A percentile compares a stretch with the other conserved stretches of the same genome.
Evolutionary conservation across 2,329 filamentous ascomycete species (phyloP).

Genomic region (Aspergillus sp.): DNA sequence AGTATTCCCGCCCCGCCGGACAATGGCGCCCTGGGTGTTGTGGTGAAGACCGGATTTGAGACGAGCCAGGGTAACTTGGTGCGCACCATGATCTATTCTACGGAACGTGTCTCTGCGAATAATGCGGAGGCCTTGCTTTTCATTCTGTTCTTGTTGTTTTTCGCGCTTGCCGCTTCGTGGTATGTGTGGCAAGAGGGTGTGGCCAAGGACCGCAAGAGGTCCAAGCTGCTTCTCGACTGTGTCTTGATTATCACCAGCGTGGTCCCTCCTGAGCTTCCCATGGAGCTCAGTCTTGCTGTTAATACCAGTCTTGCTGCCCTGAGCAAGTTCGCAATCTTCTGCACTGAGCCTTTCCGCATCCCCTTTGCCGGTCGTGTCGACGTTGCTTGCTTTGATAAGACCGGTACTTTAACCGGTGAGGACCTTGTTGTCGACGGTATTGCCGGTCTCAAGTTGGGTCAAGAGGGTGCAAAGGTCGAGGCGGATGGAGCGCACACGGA

Average conservation of each 20-base stretch:
- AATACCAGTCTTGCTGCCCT: slow-evolving; percentile 94
- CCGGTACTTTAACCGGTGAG: slow-evolving; percentile 90
- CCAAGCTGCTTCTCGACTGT: slow-evolving; percentile 93
- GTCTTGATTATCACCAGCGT: slow-evolving; percentile 96
- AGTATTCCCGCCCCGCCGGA: slow-evolving; percentile 82
- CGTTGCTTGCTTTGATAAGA: slow-evolving; percentile 97
- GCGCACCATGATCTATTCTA: slow-evolving; percentile 99
- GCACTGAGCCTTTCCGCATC: slow-evolving; percentile 97
- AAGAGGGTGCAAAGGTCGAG: slow-evolving; percentile 60
- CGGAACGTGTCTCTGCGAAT: slow-evolving; percentile 96
- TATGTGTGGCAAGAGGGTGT: slow-evolving; percentile 99
- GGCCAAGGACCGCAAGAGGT: slow-evolving; percentile 86
- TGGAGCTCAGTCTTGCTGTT: slow-evolving; percentile 95
- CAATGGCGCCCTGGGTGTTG: slow-evolving; percentile 85
- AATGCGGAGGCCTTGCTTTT: slow-evolving; percentile 95
- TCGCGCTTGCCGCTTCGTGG: slow-evolving; percentile 95
- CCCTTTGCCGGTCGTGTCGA: slow-evolving; percentile 93
- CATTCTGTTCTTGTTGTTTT: slow-evolving; percentile 92
- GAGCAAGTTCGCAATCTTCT: slow-evolving; percentile 95
- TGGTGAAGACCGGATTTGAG: slow-evolving; percentile 97
- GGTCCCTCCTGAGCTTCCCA: slow-evolving; percentile 94
- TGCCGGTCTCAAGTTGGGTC: slow-evolving; percentile 73
- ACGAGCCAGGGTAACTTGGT: slow-evolving; percentile 97
- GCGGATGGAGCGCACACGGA: slow-evolving; percentile 75
- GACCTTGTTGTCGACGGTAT: slow-evolving; percentile 96